Conservation (phyloP, 2,329 filamentous ascomycete species). For the Diplodia corticola region DNA sequence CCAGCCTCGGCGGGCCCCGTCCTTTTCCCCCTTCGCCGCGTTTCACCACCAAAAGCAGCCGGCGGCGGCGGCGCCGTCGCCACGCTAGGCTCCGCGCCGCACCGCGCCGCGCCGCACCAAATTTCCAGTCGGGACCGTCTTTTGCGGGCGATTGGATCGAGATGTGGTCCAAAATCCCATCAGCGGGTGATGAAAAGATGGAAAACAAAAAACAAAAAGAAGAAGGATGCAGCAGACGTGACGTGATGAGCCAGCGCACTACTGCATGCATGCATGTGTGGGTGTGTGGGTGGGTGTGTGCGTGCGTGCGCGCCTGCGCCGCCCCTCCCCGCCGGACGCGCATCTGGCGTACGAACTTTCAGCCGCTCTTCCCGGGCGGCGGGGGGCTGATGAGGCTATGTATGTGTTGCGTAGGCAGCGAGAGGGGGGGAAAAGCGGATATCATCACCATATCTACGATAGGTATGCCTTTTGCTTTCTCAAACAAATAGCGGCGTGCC, state of each 20-base stretch:
- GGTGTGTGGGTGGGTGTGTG: no score
- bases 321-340: no score
- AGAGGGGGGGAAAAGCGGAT: no score
- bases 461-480: background rate
- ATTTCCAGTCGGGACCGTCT: background rate
- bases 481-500: background rate
- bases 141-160: background rate
- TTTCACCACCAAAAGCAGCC: background rate
- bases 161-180: background rate
- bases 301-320: no score
- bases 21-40: background rate
- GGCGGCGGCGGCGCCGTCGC: background rate
- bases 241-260: no score
- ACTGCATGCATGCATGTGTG: no score
- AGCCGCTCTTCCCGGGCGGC: no score
- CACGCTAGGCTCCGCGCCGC: background rate
- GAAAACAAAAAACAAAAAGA: no score
- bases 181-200: background rate
- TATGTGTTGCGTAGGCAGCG: no score
- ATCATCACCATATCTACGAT: background rate
- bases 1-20: background rate
- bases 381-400: no score
- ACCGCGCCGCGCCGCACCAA: constrained; percentile 6
- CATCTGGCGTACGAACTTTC: no score
- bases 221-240: no score